phyloP scores from a whole-genome alignment of 2,329 filamentous ascomycete species.

The Aspergillus sp. region DNA sequence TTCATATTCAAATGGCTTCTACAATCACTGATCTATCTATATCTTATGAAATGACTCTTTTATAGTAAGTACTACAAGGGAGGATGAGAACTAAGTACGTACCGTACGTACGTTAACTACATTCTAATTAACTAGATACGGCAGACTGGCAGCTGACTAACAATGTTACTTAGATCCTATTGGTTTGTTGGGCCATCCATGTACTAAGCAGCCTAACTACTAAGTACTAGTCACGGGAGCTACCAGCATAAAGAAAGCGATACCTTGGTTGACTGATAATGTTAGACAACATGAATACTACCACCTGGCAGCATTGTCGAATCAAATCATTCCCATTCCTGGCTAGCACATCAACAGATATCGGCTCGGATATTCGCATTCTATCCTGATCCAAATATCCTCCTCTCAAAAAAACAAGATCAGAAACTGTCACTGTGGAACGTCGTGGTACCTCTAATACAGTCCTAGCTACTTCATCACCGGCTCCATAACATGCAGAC shows the following conservation, averaged over 20 bases:
- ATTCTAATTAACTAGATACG: too few relatives aligned
- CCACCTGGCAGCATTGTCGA: background rate
- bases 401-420: background rate
- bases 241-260: too few relatives aligned
- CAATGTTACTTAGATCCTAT: too few relatives aligned
- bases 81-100: too few relatives aligned
- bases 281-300: background rate
- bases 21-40: too few relatives aligned
- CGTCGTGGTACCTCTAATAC: background rate
- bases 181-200: too few relatives aligned
- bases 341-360: background rate
- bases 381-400: background rate
- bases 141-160: too few relatives aligned
- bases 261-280: background rate
- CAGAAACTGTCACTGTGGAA: background rate
- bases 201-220: background rate
- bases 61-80: too few relatives aligned
- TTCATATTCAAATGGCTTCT: too few relatives aligned
- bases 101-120: too few relatives aligned
- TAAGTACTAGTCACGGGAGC: background rate
- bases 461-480: background rate
- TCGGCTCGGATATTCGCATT: background rate
- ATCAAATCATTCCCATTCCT: too few relatives aligned
- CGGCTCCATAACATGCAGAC: conserved; percentile 16
- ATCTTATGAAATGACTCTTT: too few relatives aligned